These are phyloP conservation scores for Aspergillus jensenii DNA, from an alignment of 2,329 filamentous ascomycete genomes.

Conservation along the genomic window DNA sequence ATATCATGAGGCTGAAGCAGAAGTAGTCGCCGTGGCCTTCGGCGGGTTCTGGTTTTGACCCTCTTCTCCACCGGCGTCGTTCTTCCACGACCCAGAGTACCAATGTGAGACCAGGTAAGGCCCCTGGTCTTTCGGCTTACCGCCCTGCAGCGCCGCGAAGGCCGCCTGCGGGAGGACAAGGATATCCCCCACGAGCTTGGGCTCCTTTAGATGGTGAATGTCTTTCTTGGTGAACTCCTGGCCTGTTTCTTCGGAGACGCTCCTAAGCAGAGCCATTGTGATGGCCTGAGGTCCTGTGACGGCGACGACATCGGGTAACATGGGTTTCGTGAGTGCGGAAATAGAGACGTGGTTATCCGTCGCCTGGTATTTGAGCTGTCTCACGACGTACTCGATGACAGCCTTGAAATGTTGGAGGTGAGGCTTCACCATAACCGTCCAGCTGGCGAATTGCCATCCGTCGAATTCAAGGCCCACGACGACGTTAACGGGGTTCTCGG, in stretches of 20 bases:
- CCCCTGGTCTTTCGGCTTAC: slow-evolving; percentile 11
- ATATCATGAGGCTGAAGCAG: background rate
- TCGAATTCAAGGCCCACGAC: slow-evolving; percentile 23
- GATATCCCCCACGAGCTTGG: slow-evolving; percentile 11
- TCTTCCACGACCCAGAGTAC: slow-evolving; percentile 17
- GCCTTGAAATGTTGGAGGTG: slow-evolving; percentile 11
- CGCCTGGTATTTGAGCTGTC: slow-evolving; percentile 3
- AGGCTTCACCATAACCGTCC: slow-evolving; percentile 14
- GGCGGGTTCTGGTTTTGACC: slow-evolving; percentile 1
- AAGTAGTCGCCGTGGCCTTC: background rate
- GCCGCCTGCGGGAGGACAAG: slow-evolving; percentile 15
- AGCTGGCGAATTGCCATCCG: slow-evolving; percentile 15
- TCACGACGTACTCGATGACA: slow-evolving; percentile 14
- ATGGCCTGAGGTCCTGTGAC: slow-evolving; percentile 16
- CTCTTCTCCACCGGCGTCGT: slow-evolving; percentile 10
- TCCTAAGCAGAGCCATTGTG: slow-evolving; percentile 12
- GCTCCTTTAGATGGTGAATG: slow-evolving; percentile 7
- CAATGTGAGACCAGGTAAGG: slow-evolving; percentile 15
- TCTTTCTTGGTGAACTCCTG: background rate
- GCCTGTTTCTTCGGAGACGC: background rate
- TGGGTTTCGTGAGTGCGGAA: slow-evolving; percentile 8
- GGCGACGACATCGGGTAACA: slow-evolving; percentile 13
- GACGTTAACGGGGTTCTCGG: slow-evolving; percentile 17
- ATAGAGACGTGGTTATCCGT: slow-evolving; percentile 5
- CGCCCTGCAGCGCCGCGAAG: slow-evolving; percentile 14